Evolutionary conservation across 441 rosid species (phyloP).

Genomic region (California macrophylla): DNA sequence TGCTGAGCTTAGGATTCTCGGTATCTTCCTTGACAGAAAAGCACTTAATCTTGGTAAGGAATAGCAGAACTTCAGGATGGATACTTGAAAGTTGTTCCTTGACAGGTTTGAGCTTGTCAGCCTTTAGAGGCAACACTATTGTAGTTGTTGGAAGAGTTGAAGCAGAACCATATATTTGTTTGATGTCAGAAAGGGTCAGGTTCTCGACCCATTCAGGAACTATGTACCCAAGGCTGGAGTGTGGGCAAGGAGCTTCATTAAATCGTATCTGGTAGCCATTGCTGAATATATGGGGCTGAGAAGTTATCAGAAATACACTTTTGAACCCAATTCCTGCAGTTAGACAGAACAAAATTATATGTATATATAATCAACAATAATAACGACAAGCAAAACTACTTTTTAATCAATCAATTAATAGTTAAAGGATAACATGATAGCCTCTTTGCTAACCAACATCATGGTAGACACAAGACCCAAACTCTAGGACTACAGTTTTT

Average conservation of each 20-base stretch:
- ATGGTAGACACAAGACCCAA: background rate
- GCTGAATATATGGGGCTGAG: conserved; percentile 56
- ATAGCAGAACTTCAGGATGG: conserved; percentile 58
- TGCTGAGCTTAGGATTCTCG: conserved; percentile 30
- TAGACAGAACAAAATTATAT: background rate
- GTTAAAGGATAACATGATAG: background rate
- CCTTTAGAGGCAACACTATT: conserved; percentile 51
- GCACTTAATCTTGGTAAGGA: conserved; percentile 51
- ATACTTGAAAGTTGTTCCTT: conserved; percentile 50
- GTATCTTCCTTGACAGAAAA: conserved; percentile 51
- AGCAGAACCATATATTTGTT: conserved; percentile 35
- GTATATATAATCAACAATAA: background rate
- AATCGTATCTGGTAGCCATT: conserved; percentile 64
- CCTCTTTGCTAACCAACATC: background rate
- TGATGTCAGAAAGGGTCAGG: conserved; percentile 37
- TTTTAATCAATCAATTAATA: background rate
- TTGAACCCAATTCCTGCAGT: conserved; percentile 64
- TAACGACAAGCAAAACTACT: background rate
- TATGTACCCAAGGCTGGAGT: conserved; percentile 53
- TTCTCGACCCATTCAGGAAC: conserved; percentile 71
- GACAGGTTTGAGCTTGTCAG: conserved; percentile 51
- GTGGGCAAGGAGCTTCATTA: conserved; percentile 49
- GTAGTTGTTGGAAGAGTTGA: conserved; percentile 50
- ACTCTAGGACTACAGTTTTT: background rate
- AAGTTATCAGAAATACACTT: conserved; percentile 59